Evolutionary conservation across 2,329 filamentous ascomycete species (phyloP), one percentile per base, ranked within the genome.

Genomic region (Plenodomus lindquistii): DNA sequence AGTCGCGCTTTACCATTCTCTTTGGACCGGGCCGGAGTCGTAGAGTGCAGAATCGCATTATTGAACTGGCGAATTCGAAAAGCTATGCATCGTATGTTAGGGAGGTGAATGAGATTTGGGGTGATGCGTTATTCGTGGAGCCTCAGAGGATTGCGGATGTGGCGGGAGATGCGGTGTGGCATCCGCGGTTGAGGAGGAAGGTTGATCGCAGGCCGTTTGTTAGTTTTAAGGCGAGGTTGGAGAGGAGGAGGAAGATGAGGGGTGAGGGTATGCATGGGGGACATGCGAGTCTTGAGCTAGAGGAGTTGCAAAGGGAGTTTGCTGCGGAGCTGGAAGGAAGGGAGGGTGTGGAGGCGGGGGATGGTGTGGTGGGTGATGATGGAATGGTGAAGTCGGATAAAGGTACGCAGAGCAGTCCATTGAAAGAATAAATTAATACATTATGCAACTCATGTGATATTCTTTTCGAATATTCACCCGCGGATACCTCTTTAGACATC

Each of bases 81-180:
- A 39, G 53, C 2, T 70, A 69, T 37, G 19, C 38, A 1, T 43
- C 50, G 3, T 70, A 69, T 42, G 59, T 69, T 2, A 38, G 52
- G 2, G 52, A 63, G 17, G 58, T 65, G 21, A 71, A 71, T 35
- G 29, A 35, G 29, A 54, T 67, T 5, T 71, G 69, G 67, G 69
- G 67, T 3, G 50, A 27, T 2, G 47, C 43, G 9, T 47, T 70
- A 7, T 52, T 70, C 7, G 37, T 24, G 1, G 64, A 67, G 36
- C 65, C 66, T n/a, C 40, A 59, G 9, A 31, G 15, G 27, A 7
- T 31, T 11, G 11, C 4, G 27, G 27, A 15, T 8, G 11, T 31
- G 4, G 27, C 15, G 27, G 27, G 27, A 4, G 27, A 31, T 8
- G 27, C 27, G 27, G 27, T 31, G 11, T 31, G 27, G 27, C 27